Evolutionary conservation across 345 rosid genomes (phyloP).

Genomic region (Orychophragmus violaceus): DNA sequence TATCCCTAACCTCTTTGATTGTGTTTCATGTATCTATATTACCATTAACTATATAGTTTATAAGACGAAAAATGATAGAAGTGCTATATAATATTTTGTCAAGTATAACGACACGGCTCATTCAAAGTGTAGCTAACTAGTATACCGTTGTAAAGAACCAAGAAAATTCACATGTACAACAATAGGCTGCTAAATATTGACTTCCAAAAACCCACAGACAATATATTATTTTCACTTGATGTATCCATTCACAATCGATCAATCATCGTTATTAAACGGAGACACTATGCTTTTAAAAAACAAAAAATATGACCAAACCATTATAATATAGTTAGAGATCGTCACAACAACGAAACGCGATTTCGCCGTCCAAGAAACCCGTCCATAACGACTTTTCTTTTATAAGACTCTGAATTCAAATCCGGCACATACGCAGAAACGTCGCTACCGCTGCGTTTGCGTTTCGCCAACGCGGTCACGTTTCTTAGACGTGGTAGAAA

Average conservation of each 20-base stretch:
- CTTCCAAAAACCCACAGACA: not conserved
- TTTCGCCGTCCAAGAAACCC: slow-evolving; percentile 67
- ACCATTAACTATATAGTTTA: not conserved
- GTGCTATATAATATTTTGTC: not conserved
- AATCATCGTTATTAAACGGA: slow-evolving; percentile 16
- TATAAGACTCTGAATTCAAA: slow-evolving; percentile 44
- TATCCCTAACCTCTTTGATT: not conserved
- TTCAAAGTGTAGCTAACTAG: not conserved
- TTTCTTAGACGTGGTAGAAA: slow-evolving; percentile 37
- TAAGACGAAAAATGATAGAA: not conserved
- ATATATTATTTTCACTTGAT: not conserved
- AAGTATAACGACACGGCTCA: not conserved
- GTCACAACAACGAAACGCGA: slow-evolving; percentile 22
- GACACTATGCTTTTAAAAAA: not conserved
- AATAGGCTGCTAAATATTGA: not conserved
- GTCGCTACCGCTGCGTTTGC: slow-evolving; percentile 18
- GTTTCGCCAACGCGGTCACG: slow-evolving; percentile 1
- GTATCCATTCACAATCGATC: slow-evolving; percentile 18
- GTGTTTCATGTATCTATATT: not conserved
- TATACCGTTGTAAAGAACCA: not conserved
- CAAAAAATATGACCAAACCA: slow-evolving; percentile 1
- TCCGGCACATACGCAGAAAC: slow-evolving; percentile 11
- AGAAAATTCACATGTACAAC: not conserved
- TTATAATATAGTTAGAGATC: not conserved
- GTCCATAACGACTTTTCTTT: slow-evolving; percentile 63